Conservation (phyloP, 306 rosid genomes). For the Heteromeles arbutifolia region DNA sequence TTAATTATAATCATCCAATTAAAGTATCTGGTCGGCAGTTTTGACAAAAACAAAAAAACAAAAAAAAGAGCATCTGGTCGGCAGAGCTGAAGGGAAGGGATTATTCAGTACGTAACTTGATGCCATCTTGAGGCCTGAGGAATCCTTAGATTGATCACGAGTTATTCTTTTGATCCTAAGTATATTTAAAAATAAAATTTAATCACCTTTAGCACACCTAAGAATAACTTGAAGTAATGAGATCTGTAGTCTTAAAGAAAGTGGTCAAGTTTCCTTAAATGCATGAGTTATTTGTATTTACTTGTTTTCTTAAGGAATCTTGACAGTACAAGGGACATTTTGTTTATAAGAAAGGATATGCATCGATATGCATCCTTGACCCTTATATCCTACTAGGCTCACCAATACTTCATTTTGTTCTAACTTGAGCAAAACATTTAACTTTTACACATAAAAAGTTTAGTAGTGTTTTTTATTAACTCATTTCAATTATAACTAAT, state of each 20-base stretch:
- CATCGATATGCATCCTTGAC: too few species aligned
- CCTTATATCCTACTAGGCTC: neutral
- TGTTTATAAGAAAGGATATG: too few species aligned
- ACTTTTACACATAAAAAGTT: neutral
- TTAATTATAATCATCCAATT: neutral
- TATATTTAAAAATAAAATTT: too few species aligned
- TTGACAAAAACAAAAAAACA: too few species aligned
- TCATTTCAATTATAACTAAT: too few species aligned
- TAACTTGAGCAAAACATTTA: neutral
- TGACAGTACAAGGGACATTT: too few species aligned
- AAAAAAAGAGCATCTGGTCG: neutral
- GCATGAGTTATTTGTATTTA: neutral
- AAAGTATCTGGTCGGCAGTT: neutral
- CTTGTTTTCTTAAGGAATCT: too few species aligned
- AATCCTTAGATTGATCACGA: neutral
- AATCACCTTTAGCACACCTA: neutral
- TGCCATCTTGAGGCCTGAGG: neutral
- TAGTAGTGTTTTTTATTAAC: neutral
- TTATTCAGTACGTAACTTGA: neutral
- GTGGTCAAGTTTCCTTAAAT: neutral
- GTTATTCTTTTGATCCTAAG: too few species aligned
- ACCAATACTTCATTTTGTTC: neutral
- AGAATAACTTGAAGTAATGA: neutral
- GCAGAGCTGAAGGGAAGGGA: neutral
- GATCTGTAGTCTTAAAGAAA: neutral